Evolutionary conservation across 805 yeast genomes (phyloP).

Genomic region (Scheffersomyces coipomensis): DNA sequence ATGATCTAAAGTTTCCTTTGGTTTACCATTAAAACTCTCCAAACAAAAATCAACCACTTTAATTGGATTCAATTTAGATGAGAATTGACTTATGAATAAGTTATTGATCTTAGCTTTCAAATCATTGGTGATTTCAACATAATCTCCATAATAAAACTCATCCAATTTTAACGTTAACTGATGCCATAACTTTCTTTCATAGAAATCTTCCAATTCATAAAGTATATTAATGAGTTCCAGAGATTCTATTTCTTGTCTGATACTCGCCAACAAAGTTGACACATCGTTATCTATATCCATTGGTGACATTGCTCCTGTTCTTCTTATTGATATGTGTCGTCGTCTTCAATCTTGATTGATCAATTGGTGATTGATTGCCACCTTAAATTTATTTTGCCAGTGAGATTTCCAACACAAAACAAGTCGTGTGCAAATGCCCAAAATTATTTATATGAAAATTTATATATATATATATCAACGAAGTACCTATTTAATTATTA

Average conservation of each 20-base stretch:
- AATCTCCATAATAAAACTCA: slow-evolving; percentile 50
- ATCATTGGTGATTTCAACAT: slow-evolving; percentile 46
- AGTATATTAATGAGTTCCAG: slow-evolving; percentile 60
- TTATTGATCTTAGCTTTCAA: slow-evolving; percentile 68
- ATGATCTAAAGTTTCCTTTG: slow-evolving; percentile 32
- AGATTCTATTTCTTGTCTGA: slow-evolving; percentile 63
- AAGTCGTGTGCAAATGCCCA: not conserved
- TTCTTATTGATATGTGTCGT: not conserved
- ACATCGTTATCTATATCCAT: slow-evolving; percentile 43
- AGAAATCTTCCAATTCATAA: slow-evolving; percentile 74
- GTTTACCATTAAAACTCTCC: slow-evolving; percentile 35
- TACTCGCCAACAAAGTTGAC: slow-evolving; percentile 50
- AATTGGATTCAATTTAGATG: slow-evolving; percentile 72
- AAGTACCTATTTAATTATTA: not conserved
- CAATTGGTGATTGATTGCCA: slow-evolving; percentile 4
- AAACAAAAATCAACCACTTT: slow-evolving; percentile 76
- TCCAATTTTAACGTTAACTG: slow-evolving; percentile 75
- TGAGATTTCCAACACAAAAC: not conserved
- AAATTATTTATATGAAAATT: not conserved
- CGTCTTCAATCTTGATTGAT: not conserved
- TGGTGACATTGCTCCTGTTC: slow-evolving; percentile 17
- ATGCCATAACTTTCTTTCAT: slow-evolving; percentile 92
- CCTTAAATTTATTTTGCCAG: too few species aligned
- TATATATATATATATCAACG: too few species aligned
- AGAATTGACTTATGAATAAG: slow-evolving; percentile 65